Conservation (phyloP, 2,329 filamentous ascomycete species). For the Macrophomina phaseolina region DNA sequence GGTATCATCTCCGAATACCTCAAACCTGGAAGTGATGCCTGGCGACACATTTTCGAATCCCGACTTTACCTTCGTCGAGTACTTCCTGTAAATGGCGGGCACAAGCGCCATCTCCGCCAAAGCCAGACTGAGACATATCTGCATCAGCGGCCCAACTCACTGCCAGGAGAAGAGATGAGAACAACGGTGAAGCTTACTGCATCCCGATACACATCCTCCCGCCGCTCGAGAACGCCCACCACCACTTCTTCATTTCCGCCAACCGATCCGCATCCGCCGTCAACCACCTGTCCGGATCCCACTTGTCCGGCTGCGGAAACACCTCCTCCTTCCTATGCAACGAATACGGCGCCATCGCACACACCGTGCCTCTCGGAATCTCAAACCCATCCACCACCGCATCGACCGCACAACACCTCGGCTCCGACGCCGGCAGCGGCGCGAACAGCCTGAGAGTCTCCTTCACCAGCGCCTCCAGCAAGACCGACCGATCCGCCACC, state of each 20-base stretch:
- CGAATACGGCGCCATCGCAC: conserved; percentile 47
- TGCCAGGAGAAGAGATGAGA: conserved; percentile 33
- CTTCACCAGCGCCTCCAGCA: conserved; percentile 57
- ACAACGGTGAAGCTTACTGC: background rate
- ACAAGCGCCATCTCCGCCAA: conserved; percentile 59
- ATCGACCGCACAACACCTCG: conserved; percentile 39
- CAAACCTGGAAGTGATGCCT: conserved; percentile 50
- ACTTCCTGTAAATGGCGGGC: conserved; percentile 53
- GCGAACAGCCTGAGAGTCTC: conserved; percentile 58
- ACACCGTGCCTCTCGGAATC: conserved; percentile 44
- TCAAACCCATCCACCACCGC: conserved; percentile 43
- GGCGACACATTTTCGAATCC: conserved; percentile 43
- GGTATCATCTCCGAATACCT: conserved; percentile 48
- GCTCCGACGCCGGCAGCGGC: conserved; percentile 59
- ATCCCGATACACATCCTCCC: conserved; percentile 50
- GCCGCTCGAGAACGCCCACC: conserved; percentile 49
- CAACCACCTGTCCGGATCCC: conserved; percentile 44
- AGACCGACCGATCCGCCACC: conserved; percentile 49
- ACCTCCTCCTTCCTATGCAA: conserved; percentile 44
- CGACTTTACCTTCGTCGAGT: conserved; percentile 41
- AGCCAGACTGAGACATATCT: conserved; percentile 42
- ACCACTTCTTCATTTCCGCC: conserved; percentile 43
- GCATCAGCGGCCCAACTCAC: background rate
- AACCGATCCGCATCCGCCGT: conserved; percentile 8
- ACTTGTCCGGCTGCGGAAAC: conserved; percentile 37